phyloP scores from a whole-genome alignment of 2,329 filamentous ascomycete species.

The Zasmidium angulare region DNA sequence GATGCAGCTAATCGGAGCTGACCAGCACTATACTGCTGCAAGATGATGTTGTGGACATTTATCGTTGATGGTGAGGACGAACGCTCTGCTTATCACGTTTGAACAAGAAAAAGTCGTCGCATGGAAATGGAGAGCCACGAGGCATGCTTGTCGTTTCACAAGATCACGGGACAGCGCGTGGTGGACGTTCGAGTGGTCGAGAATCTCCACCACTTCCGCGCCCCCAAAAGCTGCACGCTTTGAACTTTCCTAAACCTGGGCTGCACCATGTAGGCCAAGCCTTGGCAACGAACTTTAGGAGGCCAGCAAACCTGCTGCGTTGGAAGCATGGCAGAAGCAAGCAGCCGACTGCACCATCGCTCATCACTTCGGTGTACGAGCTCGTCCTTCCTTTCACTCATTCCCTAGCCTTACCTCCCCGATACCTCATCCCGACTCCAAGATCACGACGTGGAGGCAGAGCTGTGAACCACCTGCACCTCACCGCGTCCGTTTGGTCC shows the following conservation, averaged over 20 bases:
- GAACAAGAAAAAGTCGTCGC: too few species aligned
- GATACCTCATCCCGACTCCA: neutral
- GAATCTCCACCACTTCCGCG: neutral
- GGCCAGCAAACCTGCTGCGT: neutral
- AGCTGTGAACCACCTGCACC: neutral
- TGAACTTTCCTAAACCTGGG: neutral
- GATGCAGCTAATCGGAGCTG: too few species aligned
- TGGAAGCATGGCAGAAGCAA: neutral
- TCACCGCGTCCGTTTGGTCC: neutral
- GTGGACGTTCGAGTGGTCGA: neutral
- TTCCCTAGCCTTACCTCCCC: neutral
- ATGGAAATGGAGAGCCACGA: neutral
- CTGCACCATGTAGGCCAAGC: too few species aligned
- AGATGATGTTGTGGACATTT: too few species aligned
- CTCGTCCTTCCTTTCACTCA: neutral
- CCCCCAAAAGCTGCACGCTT: too few species aligned
- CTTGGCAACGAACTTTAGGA: too few species aligned
- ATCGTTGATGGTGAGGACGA: too few species aligned
- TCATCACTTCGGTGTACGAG: neutral
- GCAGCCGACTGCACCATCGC: neutral
- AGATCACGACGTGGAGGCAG: too few species aligned
- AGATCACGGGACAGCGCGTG: neutral
- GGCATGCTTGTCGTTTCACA: too few species aligned
- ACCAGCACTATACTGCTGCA: too few species aligned
- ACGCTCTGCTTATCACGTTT: too few species aligned